Evolutionary conservation across 495 filamentous ascomycete genomes (phyloP), one percentile per base, ranked within the genome.

Genomic region (Friedmanniomyces endolithicus): DNA sequence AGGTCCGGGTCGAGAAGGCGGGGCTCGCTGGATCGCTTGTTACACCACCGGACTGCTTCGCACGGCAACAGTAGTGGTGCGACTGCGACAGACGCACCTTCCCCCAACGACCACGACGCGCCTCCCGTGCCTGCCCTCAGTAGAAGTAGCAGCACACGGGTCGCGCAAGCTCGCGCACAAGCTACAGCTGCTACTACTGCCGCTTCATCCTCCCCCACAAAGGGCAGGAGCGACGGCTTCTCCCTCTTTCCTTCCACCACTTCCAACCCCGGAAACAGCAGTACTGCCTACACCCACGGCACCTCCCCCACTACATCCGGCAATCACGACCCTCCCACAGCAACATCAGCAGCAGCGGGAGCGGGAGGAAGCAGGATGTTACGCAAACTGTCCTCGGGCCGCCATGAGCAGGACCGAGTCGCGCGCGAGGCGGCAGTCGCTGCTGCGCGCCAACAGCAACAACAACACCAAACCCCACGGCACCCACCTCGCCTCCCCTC

Each of bases 401-500:
- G 35, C 2, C 29, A 40, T 29, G 58, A 57, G 58, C 25, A 57
- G 54, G 58, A 56, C 27, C 25, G 43, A 17, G 16, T 41, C 27
- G 27, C 27, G 4, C 27, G 27, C 27, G 27, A 31, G 27, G 53
- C 39, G 47, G 50, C 23, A 50, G 35, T n/a, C 17, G 41, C 46
- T 25, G 39, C 23, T 29, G 52, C 39, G 24, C n/a, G 43, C n/a
- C 40, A 39, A 31, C 43, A 29, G 46, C 11, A 34, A 11, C 40
- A 27, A 22, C 51, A 34, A 20, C 22, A 47, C 25, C 27, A 53
- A 40, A 75, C 87, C 45, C 76, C 86, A 51, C 79, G 81, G 60
- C 74, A 76, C 23, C 82, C 88, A 34, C 90, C 92, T 40, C 83
- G 81, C 63, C 79, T 96, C 25, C 92, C 90, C 23, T 83, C 82